phyloP scores from a whole-genome alignment of 345 rosid genomes.

The Durio zibethinus region DNA sequence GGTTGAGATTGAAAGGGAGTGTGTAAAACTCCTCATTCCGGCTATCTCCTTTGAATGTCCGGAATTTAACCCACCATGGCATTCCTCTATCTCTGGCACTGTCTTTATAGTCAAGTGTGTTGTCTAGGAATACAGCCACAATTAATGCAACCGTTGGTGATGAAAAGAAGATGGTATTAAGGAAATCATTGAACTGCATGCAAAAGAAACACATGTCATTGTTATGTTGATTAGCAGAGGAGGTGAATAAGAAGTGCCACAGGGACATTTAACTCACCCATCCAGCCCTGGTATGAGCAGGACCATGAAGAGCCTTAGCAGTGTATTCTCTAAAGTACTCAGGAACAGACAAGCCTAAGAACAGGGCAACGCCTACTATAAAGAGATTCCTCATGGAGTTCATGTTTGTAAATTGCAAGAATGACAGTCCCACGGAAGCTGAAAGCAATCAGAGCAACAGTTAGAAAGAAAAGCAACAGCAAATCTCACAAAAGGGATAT shows the following conservation, averaged over 20 bases:
- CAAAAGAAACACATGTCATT: background rate
- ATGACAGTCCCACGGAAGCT: constrained; percentile 94
- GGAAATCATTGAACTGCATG: constrained; percentile 89
- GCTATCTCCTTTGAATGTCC: constrained; percentile 83
- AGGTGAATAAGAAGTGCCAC: background rate
- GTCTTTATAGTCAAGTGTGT: constrained; percentile 85
- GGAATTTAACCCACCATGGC: constrained; percentile 96
- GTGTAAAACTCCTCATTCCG: constrained; percentile 93
- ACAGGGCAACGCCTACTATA: constrained; percentile 77
- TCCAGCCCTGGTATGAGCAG: constrained; percentile 80
- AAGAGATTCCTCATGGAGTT: constrained; percentile 96
- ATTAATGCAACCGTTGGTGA: constrained; percentile 84
- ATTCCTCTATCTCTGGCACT: constrained; percentile 84
- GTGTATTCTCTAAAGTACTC: constrained; percentile 85
- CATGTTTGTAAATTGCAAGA: constrained; percentile 97
- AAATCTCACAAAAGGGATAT: background rate
- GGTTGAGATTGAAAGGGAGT: constrained; percentile 66
- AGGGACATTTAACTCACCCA: constrained; percentile 49
- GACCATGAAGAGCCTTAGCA: constrained; percentile 79
- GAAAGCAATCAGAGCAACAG: constrained; percentile 17
- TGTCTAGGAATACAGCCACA: constrained; percentile 79
- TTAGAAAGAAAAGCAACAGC: background rate
- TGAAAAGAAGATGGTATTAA: constrained; percentile 89
- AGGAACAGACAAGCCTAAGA: constrained; percentile 83
- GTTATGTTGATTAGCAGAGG: background rate